These are phyloP conservation scores for Colletotrichum melonis DNA, from an alignment of 2,329 filamentous ascomycete species.

Conservation along the genomic window DNA sequence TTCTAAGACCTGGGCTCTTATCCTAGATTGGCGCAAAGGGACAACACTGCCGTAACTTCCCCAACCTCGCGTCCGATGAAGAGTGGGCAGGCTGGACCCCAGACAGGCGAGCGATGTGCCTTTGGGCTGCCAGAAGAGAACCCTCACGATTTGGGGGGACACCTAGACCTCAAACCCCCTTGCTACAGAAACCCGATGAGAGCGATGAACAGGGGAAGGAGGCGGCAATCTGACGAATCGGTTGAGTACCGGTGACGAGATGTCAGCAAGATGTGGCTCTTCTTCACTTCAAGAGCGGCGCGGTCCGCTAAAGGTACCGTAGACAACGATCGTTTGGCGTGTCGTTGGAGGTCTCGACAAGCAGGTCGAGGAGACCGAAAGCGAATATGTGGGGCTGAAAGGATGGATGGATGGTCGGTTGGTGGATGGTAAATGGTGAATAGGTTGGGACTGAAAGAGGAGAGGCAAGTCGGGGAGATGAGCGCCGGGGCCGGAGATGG, in stretches of 20 bases:
- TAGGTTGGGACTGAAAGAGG: not conserved
- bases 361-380: conserved; percentile 26
- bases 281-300: conserved; percentile 3
- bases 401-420: not conserved
- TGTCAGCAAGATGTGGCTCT: conserved; percentile 3
- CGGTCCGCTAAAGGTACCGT: not conserved
- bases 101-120: not conserved
- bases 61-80: not conserved
- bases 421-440: not conserved
- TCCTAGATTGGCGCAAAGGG: not conserved
- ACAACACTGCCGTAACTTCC: not conserved
- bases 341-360: not conserved
- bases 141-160: not conserved
- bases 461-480: not conserved
- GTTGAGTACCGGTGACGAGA: not conserved
- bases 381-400: conserved; percentile 25
- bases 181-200: conserved; percentile 1
- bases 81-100: not conserved
- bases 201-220: conserved; percentile 4
- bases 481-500: conserved; percentile 2
- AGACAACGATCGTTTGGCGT: not conserved
- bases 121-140: not conserved
- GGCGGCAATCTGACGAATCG: conserved; percentile 13
- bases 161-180: not conserved
- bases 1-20: not conserved